phyloP scores from a whole-genome alignment of 2,329 filamentous ascomycete species.

The Colletotrichum abscissum region DNA sequence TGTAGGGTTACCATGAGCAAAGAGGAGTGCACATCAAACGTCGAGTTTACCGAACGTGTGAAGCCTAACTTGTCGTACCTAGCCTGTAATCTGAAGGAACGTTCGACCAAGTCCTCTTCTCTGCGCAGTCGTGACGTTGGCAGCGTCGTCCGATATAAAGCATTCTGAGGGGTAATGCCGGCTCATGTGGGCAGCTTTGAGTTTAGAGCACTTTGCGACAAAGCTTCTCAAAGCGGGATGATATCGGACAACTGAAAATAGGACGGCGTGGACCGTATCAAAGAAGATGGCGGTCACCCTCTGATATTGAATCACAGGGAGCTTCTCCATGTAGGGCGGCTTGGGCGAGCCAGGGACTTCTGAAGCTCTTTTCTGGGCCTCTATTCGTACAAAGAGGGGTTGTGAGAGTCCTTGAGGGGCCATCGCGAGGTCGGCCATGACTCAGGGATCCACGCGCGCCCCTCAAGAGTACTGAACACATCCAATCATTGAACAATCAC shows the following conservation, averaged over 20 bases:
- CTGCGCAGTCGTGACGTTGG: neutral
- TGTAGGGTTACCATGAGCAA: neutral
- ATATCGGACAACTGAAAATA: neutral
- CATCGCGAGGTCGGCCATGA: neutral
- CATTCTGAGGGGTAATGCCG: neutral
- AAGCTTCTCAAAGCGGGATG: neutral
- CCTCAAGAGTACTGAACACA: too few species aligned
- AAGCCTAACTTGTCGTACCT: too few species aligned
- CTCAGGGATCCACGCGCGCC: neutral
- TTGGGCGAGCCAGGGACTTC: neutral
- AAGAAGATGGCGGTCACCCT: neutral
- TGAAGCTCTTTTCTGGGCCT: neutral
- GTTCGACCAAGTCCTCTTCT: neutral
- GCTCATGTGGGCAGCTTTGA: neutral
- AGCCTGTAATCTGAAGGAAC: too few species aligned
- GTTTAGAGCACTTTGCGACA: neutral
- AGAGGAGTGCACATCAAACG: too few species aligned
- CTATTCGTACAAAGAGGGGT: neutral
- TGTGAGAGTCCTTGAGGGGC: neutral
- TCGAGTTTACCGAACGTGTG: too few species aligned
- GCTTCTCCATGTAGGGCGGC: neutral
- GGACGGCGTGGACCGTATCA: neutral
- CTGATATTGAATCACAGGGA: neutral
- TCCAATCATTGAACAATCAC: accelerated
- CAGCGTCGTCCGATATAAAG: neutral